A percentile compares a stretch with the other conserved stretches of the same genome.
These are phyloP conservation scores for Poa annua DNA, from an alignment of 176 grass and related monocot genomes.

Conservation along the genomic window DNA sequence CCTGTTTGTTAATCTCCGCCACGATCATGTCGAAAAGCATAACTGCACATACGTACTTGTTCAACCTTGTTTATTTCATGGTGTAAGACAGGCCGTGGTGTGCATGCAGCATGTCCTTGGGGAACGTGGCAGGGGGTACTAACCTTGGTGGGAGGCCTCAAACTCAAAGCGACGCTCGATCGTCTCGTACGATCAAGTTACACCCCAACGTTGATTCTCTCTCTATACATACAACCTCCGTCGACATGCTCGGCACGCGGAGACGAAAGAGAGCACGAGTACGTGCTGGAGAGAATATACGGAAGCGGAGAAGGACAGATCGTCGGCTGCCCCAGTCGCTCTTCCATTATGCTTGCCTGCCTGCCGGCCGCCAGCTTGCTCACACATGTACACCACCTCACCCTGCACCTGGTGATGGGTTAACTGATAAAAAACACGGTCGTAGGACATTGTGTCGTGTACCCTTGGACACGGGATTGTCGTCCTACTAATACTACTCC, in stretches of 20 bases:
- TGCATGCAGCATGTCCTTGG: neutral
- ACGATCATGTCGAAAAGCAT: neutral
- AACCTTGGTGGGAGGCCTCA: constrained; percentile 33
- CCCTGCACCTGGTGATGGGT: constrained; percentile 32
- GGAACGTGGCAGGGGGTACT: constrained; percentile 42
- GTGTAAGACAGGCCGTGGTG: neutral
- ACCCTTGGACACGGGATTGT: constrained; percentile 27
- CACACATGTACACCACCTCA: constrained; percentile 39
- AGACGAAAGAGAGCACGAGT: neutral
- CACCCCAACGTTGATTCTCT: neutral
- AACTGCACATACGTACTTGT: neutral
- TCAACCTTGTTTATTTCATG: neutral
- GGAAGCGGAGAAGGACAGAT: neutral
- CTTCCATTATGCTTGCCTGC: constrained; percentile 31
- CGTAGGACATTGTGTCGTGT: neutral
- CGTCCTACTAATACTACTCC: neutral
- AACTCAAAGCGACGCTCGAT: constrained; percentile 25
- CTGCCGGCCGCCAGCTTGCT: constrained; percentile 11
- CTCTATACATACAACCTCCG: neutral
- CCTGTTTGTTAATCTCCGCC: neutral
- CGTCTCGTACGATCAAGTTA: neutral
- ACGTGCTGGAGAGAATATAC: neutral
- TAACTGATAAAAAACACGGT: neutral
- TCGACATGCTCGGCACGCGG: constrained; percentile 25
- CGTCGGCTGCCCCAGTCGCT: neutral